These are phyloP conservation scores for Inga leiocalycina DNA, from an alignment of 306 rosid genomes.

Conservation along the genomic window DNA sequence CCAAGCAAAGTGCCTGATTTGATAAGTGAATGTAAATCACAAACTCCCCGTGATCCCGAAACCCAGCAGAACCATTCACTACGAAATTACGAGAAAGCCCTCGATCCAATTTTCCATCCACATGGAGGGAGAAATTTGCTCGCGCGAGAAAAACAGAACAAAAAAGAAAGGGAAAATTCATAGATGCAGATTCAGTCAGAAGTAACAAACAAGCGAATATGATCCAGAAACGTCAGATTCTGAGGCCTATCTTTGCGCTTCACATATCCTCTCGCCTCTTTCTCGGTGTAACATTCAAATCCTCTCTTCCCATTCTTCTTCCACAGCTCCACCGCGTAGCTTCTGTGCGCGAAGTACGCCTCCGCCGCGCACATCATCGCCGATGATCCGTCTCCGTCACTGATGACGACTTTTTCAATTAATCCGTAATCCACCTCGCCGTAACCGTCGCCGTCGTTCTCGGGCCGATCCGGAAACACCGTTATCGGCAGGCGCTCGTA, in stretches of 20 bases:
- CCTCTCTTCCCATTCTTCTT: slow-evolving; percentile 57
- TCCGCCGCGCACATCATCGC: slow-evolving; percentile 53
- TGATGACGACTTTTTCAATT: not conserved
- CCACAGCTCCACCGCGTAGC: slow-evolving; percentile 74
- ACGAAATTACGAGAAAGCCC: not conserved
- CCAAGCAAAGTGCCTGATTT: not conserved
- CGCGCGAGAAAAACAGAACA: not conserved
- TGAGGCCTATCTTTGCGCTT: slow-evolving; percentile 82
- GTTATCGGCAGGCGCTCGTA: slow-evolving; percentile 62
- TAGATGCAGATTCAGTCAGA: not conserved
- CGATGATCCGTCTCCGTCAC: not conserved
- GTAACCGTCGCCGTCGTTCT: not conserved
- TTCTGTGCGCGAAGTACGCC: slow-evolving; percentile 71
- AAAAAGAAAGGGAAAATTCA: no score
- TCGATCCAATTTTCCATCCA: not conserved
- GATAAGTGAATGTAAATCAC: not conserved
- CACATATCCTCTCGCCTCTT: slow-evolving; percentile 68
- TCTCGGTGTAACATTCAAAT: slow-evolving; percentile 53
- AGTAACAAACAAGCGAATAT: slow-evolving; percentile 61
- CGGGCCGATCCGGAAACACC: not conserved
- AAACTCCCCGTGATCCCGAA: not conserved
- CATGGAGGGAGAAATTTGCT: not conserved
- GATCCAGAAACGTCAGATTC: slow-evolving; percentile 68
- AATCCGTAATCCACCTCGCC: not conserved
- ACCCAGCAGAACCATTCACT: not conserved